Evolutionary conservation across 1,284 basidiomycete genomes (phyloP).

Genomic region (Ustilago cynodontis): DNA sequence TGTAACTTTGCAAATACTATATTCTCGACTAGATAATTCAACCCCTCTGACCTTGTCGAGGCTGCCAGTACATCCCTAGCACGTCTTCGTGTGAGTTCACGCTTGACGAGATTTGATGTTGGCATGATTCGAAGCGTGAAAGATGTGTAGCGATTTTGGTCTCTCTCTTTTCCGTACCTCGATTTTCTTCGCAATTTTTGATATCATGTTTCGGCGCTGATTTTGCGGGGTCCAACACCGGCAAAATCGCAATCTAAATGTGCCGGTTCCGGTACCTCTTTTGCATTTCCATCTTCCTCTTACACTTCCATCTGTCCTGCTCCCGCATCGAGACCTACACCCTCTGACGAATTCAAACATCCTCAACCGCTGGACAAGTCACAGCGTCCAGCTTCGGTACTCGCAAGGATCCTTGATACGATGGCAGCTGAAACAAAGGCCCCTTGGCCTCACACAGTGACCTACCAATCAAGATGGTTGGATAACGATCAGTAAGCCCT

Average conservation of each 20-base stretch:
- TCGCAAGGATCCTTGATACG: background rate
- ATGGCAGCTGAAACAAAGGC: slow-evolving; percentile 35
- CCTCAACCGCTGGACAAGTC: too few species aligned
- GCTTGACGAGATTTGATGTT: too few species aligned
- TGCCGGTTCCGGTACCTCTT: slow-evolving; percentile 1
- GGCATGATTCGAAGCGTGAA: too few species aligned
- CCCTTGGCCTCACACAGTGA: slow-evolving; percentile 31
- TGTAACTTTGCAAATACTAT: slow-evolving; percentile 1
- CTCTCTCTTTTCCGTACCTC: background rate
- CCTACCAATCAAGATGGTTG: slow-evolving; percentile 53
- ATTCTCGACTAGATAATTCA: too few species aligned
- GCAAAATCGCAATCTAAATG: background rate
- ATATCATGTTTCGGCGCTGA: background rate
- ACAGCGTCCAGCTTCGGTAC: too few species aligned
- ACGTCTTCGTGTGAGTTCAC: too few species aligned
- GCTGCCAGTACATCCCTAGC: background rate
- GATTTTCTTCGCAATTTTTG: background rate
- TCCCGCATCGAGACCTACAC: background rate
- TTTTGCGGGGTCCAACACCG: slow-evolving; percentile 8
- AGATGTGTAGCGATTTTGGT: background rate
- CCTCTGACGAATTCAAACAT: too few species aligned
- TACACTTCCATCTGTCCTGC: background rate
- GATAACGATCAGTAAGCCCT: slow-evolving; percentile 55
- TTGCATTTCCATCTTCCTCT: background rate
- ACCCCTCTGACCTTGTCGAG: background rate